Percentiles rank a stretch among this genome's conserved stretches.
Conservation (phyloP, 169 alveolate genomes). For the Theileria parva region DNA sequence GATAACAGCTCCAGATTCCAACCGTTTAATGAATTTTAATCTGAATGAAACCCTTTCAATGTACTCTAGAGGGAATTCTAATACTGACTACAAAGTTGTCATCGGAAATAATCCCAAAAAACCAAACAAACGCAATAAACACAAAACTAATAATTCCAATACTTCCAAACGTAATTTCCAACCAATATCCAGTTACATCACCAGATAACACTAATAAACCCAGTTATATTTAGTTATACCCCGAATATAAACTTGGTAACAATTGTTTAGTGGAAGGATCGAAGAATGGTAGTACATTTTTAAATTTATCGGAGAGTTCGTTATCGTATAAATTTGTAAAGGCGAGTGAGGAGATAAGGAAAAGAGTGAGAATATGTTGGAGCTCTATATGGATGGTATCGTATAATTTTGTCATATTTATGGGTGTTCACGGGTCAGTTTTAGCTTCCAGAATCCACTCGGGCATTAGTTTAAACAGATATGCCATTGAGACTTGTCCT, state of each 20-base stretch:
- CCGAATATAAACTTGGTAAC: no score
- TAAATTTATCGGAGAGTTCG: background rate
- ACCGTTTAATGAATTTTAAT: slow-evolving; percentile 4
- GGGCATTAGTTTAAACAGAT: slow-evolving; percentile 40
- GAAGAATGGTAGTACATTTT: background rate
- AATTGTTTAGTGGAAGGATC: background rate
- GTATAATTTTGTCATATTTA: slow-evolving; percentile 47
- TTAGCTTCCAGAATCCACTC: slow-evolving; percentile 66
- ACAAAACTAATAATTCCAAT: background rate
- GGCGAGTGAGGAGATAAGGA: slow-evolving; percentile 5
- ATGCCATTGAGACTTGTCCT: slow-evolving; percentile 62
- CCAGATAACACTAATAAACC: no score
- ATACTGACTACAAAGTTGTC: background rate
- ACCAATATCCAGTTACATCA: no score
- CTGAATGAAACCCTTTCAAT: background rate
- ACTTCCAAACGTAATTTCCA: background rate
- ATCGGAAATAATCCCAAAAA: background rate
- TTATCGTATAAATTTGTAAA: background rate
- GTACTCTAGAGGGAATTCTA: background rate
- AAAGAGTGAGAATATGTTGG: slow-evolving; percentile 51
- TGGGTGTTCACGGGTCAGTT: slow-evolving; percentile 65
- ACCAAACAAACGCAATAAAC: background rate
- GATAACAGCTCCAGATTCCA: background rate
- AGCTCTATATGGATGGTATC: slow-evolving; percentile 62
- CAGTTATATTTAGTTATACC: no score